Base-by-base conservation (phyloP, 2,329 filamentous ascomycete species). In the Blastomyces silverae region DNA sequence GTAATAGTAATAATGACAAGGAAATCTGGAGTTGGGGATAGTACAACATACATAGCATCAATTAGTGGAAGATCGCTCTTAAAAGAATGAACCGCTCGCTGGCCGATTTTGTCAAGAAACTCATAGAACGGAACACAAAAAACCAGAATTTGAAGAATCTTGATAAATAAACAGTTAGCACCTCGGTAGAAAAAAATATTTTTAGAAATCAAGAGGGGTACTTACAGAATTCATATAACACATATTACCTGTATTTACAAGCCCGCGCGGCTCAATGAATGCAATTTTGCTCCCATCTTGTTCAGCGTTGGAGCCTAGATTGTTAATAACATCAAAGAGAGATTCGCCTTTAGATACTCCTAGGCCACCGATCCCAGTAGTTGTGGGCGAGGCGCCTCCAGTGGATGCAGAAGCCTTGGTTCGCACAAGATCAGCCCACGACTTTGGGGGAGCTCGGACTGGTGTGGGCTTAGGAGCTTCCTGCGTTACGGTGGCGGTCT, bases 151-250 rank as follows among this genome's bases (percentile, higher is more conserved):
- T 99, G 94, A 69, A 99, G 84, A 76, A 97, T 88, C 92, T 46
- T 46, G 15, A 46, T 96, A 69, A 39, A 4, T 8, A 53, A 52
- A 8, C 8, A 48, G 39, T 84, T 73, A 83, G 78, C 66, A 70
- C 64, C 13, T 28, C 28, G 42, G n/a, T 31, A 25, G 25, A 62
- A 50, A 60, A 20, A 50, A 48, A 7, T 34, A 15, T 17, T 46
- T 7, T 17, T 10, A 20, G 42, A 15, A 7, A 4, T 25, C 13
- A 53, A 20, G 5, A 28, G 15, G 22, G 22, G 3, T n/a, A 80
- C 90, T 79, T 83, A 96, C 93, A 68, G 94, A 97, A 81, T 97
- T 99, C 94, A 99, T 97, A 79, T 99, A 99, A 79, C 94, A 99
- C 90, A 97, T 95, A 75, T 99, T 97, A 61, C 94, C 94, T 52